These are phyloP conservation scores for Amauroascus niger DNA, from an alignment of 2,329 filamentous ascomycete genomes.

Conservation along the genomic window DNA sequence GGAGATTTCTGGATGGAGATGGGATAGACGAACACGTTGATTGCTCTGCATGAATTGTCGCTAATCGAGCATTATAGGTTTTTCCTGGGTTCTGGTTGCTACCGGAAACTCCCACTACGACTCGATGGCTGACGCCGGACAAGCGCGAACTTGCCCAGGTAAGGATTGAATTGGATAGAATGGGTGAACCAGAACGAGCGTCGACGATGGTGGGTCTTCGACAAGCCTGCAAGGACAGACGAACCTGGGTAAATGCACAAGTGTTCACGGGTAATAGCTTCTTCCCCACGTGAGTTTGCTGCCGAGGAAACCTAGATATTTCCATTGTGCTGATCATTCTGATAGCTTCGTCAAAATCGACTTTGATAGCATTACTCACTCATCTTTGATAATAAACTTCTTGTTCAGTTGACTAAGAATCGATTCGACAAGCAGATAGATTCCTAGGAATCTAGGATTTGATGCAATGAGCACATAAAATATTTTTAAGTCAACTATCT, in stretches of 20 bases:
- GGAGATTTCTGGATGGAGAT: conserved; percentile 36
- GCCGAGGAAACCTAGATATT: conserved; percentile 15
- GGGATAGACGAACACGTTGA: conserved; percentile 39
- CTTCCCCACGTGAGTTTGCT: conserved; percentile 26
- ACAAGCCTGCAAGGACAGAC: conserved; percentile 42
- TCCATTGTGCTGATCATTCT: conserved; percentile 39
- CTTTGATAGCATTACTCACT: conserved; percentile 40
- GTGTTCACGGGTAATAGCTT: too few relatives aligned
- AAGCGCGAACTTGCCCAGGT: conserved; percentile 38
- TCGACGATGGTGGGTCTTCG: conserved; percentile 42
- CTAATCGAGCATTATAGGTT: conserved; percentile 12
- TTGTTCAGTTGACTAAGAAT: too few relatives aligned
- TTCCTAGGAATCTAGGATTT: too few relatives aligned
- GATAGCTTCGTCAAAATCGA: conserved; percentile 42
- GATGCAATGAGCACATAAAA: too few relatives aligned
- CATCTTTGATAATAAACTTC: conserved; percentile 45
- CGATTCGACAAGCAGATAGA: too few relatives aligned
- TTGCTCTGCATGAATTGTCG: conserved; percentile 23
- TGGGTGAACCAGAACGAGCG: conserved; percentile 40
- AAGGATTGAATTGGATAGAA: conserved; percentile 44
- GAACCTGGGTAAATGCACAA: conserved; percentile 49
- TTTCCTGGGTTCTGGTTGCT: conserved; percentile 17
- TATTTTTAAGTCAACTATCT: too few relatives aligned
- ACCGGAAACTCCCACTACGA: conserved; percentile 18
- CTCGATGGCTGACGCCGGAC: conserved; percentile 15